Conservation (phyloP, 164 flowering plant genomes). For the Houttuynia cordata region DNA sequence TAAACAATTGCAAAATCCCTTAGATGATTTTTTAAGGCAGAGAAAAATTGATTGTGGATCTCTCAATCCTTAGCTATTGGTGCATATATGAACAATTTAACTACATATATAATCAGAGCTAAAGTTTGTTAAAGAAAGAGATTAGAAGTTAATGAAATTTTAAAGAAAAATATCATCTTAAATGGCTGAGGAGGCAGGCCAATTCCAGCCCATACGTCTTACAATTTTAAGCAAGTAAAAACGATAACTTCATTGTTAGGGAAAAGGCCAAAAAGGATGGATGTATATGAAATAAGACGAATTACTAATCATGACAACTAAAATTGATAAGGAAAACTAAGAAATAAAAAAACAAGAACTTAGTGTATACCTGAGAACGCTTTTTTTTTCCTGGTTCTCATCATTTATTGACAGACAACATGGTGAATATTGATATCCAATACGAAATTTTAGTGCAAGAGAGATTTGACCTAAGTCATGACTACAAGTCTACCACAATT, state of each 20-base stretch:
- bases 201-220: slow-evolving; percentile 22
- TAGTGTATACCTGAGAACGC: slow-evolving; percentile 48
- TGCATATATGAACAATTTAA: neutral
- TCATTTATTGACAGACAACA: slow-evolving; percentile 21
- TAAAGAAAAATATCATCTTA: too few species aligned
- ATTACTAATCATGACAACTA: neutral
- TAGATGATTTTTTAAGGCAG: neutral
- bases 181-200: too few species aligned
- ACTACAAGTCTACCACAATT: neutral
- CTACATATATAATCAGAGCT: neutral
- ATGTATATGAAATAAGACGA: slow-evolving; percentile 1
- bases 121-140: neutral
- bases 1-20: too few species aligned
- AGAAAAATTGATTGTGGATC: neutral
- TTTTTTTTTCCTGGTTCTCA: slow-evolving; percentile 48
- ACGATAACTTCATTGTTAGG: neutral
- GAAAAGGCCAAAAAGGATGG: slow-evolving; percentile 80
- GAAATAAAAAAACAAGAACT: neutral
- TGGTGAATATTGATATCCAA: neutral
- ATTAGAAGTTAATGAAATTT: neutral
- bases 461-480: neutral
- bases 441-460: neutral
- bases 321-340: neutral
- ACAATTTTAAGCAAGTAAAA: slow-evolving; percentile 38
- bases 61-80: neutral